phyloP scores from a whole-genome alignment of 2,329 filamentous ascomycete species.

The Ceratocystiopsis brevicomis region DNA sequence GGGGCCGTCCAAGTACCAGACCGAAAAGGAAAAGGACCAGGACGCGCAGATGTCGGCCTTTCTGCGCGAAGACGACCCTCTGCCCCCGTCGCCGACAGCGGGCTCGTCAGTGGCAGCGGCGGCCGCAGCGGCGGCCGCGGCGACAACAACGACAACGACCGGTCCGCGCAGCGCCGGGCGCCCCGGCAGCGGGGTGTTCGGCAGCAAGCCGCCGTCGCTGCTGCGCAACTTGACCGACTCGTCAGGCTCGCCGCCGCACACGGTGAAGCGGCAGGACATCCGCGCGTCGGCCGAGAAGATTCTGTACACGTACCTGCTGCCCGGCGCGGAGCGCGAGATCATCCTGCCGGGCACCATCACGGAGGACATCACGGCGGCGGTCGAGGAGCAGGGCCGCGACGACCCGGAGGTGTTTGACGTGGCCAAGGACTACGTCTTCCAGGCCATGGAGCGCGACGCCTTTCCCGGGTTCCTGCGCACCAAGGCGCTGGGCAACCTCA shows the following conservation, averaged over 20 bases:
- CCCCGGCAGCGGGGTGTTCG: conserved; percentile 29
- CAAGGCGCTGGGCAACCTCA: conserved; percentile 89
- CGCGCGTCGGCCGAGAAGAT: conserved; percentile 93
- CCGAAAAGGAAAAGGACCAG: conserved; percentile 55
- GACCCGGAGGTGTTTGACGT: conserved; percentile 95
- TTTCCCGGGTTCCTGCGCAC: conserved; percentile 90
- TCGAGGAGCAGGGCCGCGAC: conserved; percentile 80
- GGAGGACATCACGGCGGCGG: conserved; percentile 64
- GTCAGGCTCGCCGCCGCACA: conserved; percentile 56
- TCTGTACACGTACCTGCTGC: conserved; percentile 89
- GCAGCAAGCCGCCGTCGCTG: conserved; percentile 27
- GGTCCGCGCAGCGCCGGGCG: too few species aligned
- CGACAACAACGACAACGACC: too few species aligned
- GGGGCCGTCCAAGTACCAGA: conserved; percentile 42
- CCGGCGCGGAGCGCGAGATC: conserved; percentile 91
- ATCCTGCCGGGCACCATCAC: conserved; percentile 78
- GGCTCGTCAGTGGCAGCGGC: too few species aligned
- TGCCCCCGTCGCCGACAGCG: too few species aligned
- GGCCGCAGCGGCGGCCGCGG: too few species aligned
- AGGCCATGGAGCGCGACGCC: conserved; percentile 98
- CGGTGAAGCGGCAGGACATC: conserved; percentile 75
- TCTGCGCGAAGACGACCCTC: conserved; percentile 42
- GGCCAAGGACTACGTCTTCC: conserved; percentile 97
- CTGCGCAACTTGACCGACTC: conserved; percentile 46
- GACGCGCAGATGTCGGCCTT: conserved; percentile 87